Evolutionary conservation across 2,329 filamentous ascomycete genomes (phyloP), one percentile per base, ranked within the genome.

Genomic region (Claviceps capensis): DNA sequence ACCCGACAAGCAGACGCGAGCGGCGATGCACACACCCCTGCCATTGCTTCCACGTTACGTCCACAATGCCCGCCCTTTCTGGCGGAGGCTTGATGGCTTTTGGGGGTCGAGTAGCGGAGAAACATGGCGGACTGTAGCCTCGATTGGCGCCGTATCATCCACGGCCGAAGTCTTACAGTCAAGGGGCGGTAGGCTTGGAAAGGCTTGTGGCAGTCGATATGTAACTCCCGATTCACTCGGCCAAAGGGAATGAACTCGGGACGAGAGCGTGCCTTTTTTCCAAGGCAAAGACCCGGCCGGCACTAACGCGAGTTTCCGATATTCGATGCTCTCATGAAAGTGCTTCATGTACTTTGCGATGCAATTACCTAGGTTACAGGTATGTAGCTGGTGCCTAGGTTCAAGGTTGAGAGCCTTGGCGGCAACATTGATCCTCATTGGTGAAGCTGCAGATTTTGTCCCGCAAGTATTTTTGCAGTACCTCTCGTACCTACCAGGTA

Each of bases 151-250:
- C 16, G 16, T 52, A 52, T 56, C 52, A 50, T 50, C 54, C 51
- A 56, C 52, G 17, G 44, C 54, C 54, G 50, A 54, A 48, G 50
- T 49, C 52, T 48, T 44, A 38, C 45, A 44, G 45, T 34, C 26
- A 30, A 47, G 23, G 30, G 22, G 49, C 40, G 43, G 49, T 36
- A 43, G 45, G 26, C 34, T 8, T n/a, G 26, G 45, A 30, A 22
- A 13, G 45, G n/a, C 36, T 9, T 8, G n/a, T 16, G 17, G 40
- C 17, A 43, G n/a, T 19, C 17, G 41, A 11, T 34, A 34, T 34
- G 26, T 2, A 34, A 34, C 30, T 34, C 30, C 9, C 9, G 30
- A 34, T 34, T 34, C 9, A 34, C 30, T 34, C 1, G 4, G 30
- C 30, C 30, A 34, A 34, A 11, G 9, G 30, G 9, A 34, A 9